Base-by-base conservation (phyloP, 2,329 filamentous ascomycete species). In the Aureobasidium sp. region DNA sequence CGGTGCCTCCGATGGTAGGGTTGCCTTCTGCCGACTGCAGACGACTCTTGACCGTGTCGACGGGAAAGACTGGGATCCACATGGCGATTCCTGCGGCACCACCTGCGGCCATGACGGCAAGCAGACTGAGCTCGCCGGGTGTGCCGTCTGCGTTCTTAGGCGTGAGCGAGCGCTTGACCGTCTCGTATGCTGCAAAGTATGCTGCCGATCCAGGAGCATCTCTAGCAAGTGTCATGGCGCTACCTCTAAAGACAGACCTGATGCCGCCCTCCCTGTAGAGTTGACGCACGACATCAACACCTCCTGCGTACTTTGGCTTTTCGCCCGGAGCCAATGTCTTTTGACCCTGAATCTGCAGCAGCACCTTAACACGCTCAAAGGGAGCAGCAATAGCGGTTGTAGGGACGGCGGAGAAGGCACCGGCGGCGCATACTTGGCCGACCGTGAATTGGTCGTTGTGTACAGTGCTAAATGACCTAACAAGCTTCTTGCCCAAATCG, bases 311-410 rank as follows among this genome's bases (percentile, higher is more conserved):
- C 72, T 90, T 91, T 17, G 91, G 92, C 77, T 96, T 95, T 79
- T 97, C 89, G 71, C 92, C 93, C 0, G 92, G 90, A 0, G 87
- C 86, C 44, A 94, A 87, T 59, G 82, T 79, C 77, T 92, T 91
- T 77, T 97, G 91, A 71, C 91, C 92, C 78, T 97, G 94, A 68
- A 97, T 95, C 76, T 99, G 94, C 1, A 99, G 87, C 66, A 99
- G 91, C 62, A 99, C 93, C 79, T 99, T 99, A 69, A 99, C 91
- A 71, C 94, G 93, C 82, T 99, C 94, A 74, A 99, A 97, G 64
- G 94, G 94, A 5, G 94, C 94, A n/a, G 94, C 97, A 79, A 99
- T 97, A 76, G 90, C 78, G 4, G 94, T 99, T 91, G 96, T 96
- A 71, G 94, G 94, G 64, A 99, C 89, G 64, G 94, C 94, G 72